These are phyloP conservation scores for Eimeria tenella DNA, from an alignment of 169 alveolate genomes.

Conservation along the genomic window DNA sequence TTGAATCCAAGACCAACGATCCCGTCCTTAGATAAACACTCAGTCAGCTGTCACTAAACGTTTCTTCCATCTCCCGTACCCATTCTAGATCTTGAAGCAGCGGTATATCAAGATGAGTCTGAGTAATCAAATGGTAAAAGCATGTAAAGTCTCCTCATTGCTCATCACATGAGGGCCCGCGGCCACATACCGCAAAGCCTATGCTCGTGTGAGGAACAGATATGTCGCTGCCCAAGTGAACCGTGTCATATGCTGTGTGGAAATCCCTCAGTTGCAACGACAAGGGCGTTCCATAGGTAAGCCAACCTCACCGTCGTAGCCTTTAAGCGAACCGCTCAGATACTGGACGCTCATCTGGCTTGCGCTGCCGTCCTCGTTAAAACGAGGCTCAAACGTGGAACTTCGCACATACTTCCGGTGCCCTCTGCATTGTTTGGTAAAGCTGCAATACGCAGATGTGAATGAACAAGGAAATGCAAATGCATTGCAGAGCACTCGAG, in stretches of 20 bases:
- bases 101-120: constrained; percentile 80
- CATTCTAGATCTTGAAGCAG: constrained; percentile 77
- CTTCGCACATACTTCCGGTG: constrained; percentile 77
- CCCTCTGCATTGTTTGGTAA: constrained; percentile 64
- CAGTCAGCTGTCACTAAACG: neutral
- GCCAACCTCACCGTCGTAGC: constrained; percentile 73
- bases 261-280: neutral
- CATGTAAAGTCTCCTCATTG: neutral
- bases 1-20: constrained; percentile 82
- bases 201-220: constrained; percentile 78
- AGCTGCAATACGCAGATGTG: neutral
- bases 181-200: constrained; percentile 77
- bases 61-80: constrained; percentile 35
- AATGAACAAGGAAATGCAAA: neutral
- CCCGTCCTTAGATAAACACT: constrained; percentile 74
- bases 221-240: constrained; percentile 75
- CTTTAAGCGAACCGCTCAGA: constrained; percentile 80
- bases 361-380: constrained; percentile 61
- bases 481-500: neutral
- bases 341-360: constrained; percentile 78
- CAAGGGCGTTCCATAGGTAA: neutral
- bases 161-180: neutral
- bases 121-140: neutral
- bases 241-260: constrained; percentile 69
- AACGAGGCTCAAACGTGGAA: constrained; percentile 60